These are phyloP conservation scores for Fusarium musae DNA, from an alignment of 2,329 filamentous ascomycete species.

Conservation along the genomic window DNA sequence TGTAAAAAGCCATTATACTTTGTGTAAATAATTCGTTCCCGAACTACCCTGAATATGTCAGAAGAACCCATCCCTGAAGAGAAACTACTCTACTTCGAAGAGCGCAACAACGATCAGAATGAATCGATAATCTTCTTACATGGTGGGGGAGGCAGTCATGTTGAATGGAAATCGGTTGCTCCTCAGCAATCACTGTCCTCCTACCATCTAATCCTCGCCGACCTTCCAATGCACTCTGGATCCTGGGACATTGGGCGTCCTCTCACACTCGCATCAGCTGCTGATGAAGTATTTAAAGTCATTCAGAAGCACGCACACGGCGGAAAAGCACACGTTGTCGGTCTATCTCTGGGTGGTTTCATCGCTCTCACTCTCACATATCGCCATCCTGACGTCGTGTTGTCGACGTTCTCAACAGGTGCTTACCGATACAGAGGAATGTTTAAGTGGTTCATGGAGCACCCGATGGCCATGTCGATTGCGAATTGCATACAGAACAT, in stretches of 20 bases:
- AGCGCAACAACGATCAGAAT: neutral
- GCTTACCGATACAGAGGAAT: slow-evolving; percentile 14
- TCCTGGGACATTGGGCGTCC: slow-evolving; percentile 5
- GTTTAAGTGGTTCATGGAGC: slow-evolving; percentile 21
- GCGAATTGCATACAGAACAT: neutral
- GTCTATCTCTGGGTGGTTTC: slow-evolving; percentile 48
- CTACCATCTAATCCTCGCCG: slow-evolving; percentile 19
- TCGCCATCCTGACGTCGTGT: neutral
- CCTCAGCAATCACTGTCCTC: neutral
- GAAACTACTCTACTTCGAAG: neutral
- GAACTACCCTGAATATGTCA: neutral
- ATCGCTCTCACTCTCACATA: slow-evolving; percentile 4
- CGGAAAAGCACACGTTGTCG: slow-evolving; percentile 53
- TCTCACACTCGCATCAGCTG: neutral
- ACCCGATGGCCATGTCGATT: slow-evolving; percentile 3
- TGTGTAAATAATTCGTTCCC: neutral
- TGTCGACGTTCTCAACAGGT: slow-evolving; percentile 16
- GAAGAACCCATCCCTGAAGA: neutral
- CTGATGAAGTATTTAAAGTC: slow-evolving; percentile 44
- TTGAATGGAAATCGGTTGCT: slow-evolving; percentile 16
- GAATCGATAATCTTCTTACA: slow-evolving; percentile 18
- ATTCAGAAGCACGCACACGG: slow-evolving; percentile 49
- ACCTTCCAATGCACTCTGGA: slow-evolving; percentile 24
- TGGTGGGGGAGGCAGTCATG: slow-evolving; percentile 6
- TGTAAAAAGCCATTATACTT: neutral